Base-by-base conservation (phyloP, 1,284 basidiomycete species). In the Malassezia caprae region DNA sequence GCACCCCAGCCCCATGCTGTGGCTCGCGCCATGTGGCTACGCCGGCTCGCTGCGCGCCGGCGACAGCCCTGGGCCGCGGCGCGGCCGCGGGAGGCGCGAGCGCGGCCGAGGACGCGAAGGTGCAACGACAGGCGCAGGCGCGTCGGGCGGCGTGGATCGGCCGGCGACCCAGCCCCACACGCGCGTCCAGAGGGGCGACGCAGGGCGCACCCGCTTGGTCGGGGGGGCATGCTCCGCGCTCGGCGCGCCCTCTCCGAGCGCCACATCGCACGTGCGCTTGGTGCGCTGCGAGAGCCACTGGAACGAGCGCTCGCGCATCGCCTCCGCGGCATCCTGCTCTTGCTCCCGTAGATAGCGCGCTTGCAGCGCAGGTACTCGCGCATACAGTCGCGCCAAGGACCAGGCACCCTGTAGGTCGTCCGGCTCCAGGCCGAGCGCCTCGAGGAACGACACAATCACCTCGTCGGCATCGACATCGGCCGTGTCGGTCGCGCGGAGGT, bases 281-380 rank as follows among this genome's bases (percentile, higher is more conserved):
- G 48, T 47, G 13, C 12, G 40, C 17, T 27, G 24, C 15, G 40
- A 21, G 12, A 56, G 40, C n/a, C 35, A 28, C 5, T 49, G 48
- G 32, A 56, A 39, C 23, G 53, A 56, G 43, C 50, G 43, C 27
- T 46, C 48, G 10, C 24, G 48, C 31, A 56, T 43, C 32, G 26
- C 24, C 15, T 46, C 46, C 7, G 45, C 19, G 10, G 37, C 24
- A 6, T 28, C 52, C 44, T 41, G 27, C 34, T 55, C 44, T 8
- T 34, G 39, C 26, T 44, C 31, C 15, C 55, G 55, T 37, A 57
- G 40, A 26, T 31, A 48, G 12, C 55, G 55, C 35, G 51, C 49
- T 24, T 57, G 55, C 8, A 57, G 42, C 11, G 55, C 55, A 23
- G 55, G 55, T n/a, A 57, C 42, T 15, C 55, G 55, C 24, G 55